Conservation (phyloP, 345 rosid species). For the Erysimum cheiranthoides region DNA sequence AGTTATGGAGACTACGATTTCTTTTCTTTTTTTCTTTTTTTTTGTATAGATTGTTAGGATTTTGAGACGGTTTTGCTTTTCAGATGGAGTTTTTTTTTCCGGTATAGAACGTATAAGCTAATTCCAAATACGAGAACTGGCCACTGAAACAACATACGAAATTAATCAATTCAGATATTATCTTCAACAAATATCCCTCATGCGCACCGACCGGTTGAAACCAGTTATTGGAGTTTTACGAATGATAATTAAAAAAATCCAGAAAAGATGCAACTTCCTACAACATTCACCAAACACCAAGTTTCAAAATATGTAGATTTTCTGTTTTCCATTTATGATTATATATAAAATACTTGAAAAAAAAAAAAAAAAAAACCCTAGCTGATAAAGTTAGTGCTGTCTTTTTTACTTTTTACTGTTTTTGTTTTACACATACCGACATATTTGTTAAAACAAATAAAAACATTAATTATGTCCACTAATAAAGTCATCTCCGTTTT, state of each 20-base stretch:
- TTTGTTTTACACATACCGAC: slow-evolving; percentile 19
- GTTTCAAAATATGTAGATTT: slow-evolving; percentile 5
- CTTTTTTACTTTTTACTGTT: slow-evolving; percentile 2
- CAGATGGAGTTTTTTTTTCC: no score
- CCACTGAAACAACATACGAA: neutral
- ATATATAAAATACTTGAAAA: neutral
- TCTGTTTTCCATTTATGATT: neutral
- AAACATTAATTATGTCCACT: slow-evolving; percentile 19
- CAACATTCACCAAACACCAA: slow-evolving; percentile 32
- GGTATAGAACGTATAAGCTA: neutral
- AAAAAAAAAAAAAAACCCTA: slow-evolving; percentile 8
- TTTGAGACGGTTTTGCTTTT: neutral
- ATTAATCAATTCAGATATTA: neutral
- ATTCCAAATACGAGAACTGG: slow-evolving; percentile 11
- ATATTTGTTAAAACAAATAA: neutral
- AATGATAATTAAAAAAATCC: slow-evolving; percentile 10
- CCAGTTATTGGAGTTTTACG: slow-evolving; percentile 1
- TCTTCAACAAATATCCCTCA: slow-evolving; percentile 11
- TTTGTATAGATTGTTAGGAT: neutral
- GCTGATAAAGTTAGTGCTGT: slow-evolving; percentile 22
- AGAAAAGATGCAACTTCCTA: slow-evolving; percentile 30
- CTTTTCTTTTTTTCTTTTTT: no score
- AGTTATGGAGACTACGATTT: no score
- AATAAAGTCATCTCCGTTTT: slow-evolving; percentile 14
- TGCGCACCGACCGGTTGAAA: slow-evolving; percentile 14